Evolutionary conservation across 768 basidiomycete genomes (phyloP), one percentile per base, ranked within the genome.

Genomic region (Podaxis sp.): DNA sequence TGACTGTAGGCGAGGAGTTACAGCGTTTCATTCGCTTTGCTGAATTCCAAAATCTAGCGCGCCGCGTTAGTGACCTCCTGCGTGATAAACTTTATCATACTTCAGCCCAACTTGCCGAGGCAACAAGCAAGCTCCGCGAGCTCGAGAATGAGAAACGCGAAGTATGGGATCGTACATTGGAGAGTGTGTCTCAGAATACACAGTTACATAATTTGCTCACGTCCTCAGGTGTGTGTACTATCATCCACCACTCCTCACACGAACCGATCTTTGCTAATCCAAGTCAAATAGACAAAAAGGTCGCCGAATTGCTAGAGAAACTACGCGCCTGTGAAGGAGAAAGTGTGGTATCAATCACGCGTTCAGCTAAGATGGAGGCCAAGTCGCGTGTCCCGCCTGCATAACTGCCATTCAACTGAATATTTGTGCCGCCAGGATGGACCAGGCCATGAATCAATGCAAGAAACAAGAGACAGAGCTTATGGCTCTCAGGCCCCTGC

Each of bases 41-140:
- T 54, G 30, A 46, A 48, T 13, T 13, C 26, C 22, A 7, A 20
- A 49, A 41, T 6, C 8, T 51, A 57, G 58, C 57, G 3, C 54
- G 41, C n/a, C 55, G 55, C 22, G 56, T 65, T 17, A 61, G 62
- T 2, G 78, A 79, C 46, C 67, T 81, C 3, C 69, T 79, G 1
- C 73, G 78, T 24, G 75, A 78, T 60, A 79, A 80, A 60, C 68
- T 78, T 0, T 72, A 76, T 50, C 65, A 74, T 52, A 68, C 75
- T 17, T 70, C 75, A 1, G 67, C 72, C 7, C 72, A 75, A 49
- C 65, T 79, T 0, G 75, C 74, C 1, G 76, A 77, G 17, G 52
- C 74, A 1, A 73, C 72, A 55, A 68, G 62, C 5, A 72, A 73
- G 4, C 65, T 78, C 20, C 69, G 67, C 12, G 78, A 78, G n/a